Percentiles rank a stretch among this genome's conserved stretches.
Evolutionary conservation across 257 asterid species (phyloP).

Genomic region (Coffea canephora): DNA sequence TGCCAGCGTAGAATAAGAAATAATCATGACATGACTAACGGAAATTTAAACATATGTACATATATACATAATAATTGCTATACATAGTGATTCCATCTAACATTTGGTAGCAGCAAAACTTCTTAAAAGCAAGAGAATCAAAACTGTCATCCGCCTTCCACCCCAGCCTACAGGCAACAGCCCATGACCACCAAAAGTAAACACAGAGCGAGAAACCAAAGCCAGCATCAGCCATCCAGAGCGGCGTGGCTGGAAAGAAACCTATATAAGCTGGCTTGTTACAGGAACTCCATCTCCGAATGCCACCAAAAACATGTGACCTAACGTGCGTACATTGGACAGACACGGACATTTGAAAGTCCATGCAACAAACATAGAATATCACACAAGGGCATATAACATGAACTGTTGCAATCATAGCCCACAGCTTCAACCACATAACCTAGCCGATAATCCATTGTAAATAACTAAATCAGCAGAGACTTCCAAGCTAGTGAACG

Average conservation of each 20-base stretch:
- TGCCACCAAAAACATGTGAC: background rate
- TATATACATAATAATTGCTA: background rate
- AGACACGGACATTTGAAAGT: background rate
- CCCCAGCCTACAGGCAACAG: background rate
- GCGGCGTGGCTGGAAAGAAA: background rate
- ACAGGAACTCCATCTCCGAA: background rate
- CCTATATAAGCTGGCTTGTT: background rate
- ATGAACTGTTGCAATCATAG: background rate
- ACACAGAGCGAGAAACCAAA: background rate
- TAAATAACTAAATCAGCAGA: background rate
- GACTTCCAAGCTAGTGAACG: background rate
- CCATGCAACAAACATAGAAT: background rate
- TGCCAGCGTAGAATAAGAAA: background rate
- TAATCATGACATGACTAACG: background rate
- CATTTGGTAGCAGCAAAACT: background rate
- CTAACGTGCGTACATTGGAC: slow-evolving; percentile 1
- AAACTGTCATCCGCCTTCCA: background rate
- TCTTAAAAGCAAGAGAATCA: background rate
- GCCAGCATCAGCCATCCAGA: background rate
- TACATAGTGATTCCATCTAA: background rate
- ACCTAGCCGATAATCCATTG: background rate
- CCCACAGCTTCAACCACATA: background rate
- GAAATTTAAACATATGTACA: background rate
- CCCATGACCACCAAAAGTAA: background rate
- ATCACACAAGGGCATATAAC: background rate